A percentile compares a stretch with the other conserved stretches of the same genome.
Conservation (phyloP, 164 flowering plant species). For the Magnolia officinalis region DNA sequence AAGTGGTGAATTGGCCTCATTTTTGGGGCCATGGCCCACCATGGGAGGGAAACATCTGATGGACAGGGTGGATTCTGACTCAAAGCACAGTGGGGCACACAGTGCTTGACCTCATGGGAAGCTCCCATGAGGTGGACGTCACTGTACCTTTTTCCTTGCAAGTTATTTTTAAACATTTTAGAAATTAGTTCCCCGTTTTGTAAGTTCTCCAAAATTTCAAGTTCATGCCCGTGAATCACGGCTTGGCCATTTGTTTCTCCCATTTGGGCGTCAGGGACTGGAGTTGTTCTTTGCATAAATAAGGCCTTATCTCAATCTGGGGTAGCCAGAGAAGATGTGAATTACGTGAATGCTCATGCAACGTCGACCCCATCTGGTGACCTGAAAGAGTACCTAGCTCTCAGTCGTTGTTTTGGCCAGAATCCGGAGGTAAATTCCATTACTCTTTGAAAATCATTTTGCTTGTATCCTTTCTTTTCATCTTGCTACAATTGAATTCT, state of each 20-base stretch:
- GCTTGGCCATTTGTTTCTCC: background rate
- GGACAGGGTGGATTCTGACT: too few relatives aligned
- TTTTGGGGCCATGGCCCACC: too few relatives aligned
- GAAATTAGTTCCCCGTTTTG: too few relatives aligned
- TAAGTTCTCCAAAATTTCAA: too few relatives aligned
- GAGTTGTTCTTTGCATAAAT: conserved; percentile 83
- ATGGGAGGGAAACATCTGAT: too few relatives aligned
- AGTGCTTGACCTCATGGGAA: too few relatives aligned
- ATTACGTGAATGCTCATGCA: conserved; percentile 83
- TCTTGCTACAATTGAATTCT: background rate
- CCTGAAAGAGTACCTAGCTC: conserved; percentile 82
- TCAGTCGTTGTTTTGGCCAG: conserved; percentile 79
- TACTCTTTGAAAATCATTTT: background rate
- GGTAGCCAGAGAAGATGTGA: conserved; percentile 72
- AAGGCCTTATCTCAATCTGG: conserved; percentile 85
- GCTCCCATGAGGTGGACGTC: too few relatives aligned
- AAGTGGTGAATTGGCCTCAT: too few relatives aligned
- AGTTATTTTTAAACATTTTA: too few relatives aligned
- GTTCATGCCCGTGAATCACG: background rate
- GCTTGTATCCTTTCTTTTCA: background rate
- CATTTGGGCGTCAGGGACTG: conserved; percentile 50
- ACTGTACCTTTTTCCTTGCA: too few relatives aligned
- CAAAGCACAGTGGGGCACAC: too few relatives aligned
- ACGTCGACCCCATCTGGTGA: conserved; percentile 94
- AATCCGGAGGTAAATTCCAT: conserved; percentile 65